These are phyloP conservation scores for Colletotrichum viniferum DNA, from an alignment of 2,329 filamentous ascomycete species.

Conservation along the genomic window DNA sequence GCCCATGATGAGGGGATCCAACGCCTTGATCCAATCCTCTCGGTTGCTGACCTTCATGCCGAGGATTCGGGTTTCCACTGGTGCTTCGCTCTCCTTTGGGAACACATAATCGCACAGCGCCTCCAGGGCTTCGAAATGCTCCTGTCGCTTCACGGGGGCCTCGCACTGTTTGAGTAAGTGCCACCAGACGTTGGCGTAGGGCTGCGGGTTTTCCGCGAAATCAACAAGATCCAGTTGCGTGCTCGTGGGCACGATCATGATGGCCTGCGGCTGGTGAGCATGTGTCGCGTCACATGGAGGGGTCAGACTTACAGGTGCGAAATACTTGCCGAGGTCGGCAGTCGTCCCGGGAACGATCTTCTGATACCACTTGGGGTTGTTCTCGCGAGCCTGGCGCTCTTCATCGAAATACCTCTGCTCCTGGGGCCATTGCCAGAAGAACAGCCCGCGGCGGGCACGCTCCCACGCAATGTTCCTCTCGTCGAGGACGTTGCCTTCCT, in stretches of 20 bases:
- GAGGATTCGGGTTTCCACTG: not conserved
- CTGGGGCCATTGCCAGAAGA: not conserved
- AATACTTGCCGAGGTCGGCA: not conserved
- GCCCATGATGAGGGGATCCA: not conserved
- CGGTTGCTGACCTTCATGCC: not conserved
- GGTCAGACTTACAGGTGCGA: slow-evolving; percentile 2
- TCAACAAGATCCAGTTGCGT: slow-evolving; percentile 4
- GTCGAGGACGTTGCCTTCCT: slow-evolving; percentile 1
- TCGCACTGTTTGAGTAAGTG: slow-evolving; percentile 2
- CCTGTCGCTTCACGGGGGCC: not conserved
- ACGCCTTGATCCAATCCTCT: not conserved
- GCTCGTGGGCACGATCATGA: not conserved
- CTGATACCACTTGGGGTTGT: slow-evolving; percentile 9
- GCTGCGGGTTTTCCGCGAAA: not conserved
- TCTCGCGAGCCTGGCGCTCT: not conserved
- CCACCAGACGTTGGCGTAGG: not conserved
- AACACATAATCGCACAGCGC: not conserved
- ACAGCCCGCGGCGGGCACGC: slow-evolving; percentile 5
- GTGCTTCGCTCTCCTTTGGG: not conserved
- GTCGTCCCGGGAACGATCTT: slow-evolving; percentile 8
- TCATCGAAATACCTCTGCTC: not conserved
- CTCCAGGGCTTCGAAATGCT: not conserved
- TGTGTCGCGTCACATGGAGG: not conserved
- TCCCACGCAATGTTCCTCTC: slow-evolving; percentile 7
- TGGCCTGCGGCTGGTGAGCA: not conserved